phyloP scores from a whole-genome alignment of 2,329 filamentous ascomycete species.

The Pseudogymnoascus sp. region DNA sequence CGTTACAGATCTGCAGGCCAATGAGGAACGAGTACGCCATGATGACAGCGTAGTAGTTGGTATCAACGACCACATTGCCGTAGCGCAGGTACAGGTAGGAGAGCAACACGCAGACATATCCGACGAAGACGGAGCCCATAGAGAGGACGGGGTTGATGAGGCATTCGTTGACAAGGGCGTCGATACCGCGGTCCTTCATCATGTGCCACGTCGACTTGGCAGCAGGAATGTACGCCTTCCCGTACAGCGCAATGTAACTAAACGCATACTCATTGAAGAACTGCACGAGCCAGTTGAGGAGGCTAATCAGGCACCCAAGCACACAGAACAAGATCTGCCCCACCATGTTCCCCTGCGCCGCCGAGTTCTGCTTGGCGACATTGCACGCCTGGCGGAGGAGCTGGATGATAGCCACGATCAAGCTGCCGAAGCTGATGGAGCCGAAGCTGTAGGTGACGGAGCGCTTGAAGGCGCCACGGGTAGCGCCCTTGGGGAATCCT shows the following conservation, averaged over 20 bases:
- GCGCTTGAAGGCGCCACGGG: constrained; percentile 73
- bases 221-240: constrained; percentile 76
- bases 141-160: constrained; percentile 48
- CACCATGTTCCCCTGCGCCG: constrained; percentile 61
- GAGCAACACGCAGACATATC: constrained; percentile 71
- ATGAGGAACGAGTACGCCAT: constrained; percentile 84
- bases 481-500: constrained; percentile 68
- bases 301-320: constrained; percentile 65
- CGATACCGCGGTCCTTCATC: constrained; percentile 87
- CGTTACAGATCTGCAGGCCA: constrained; percentile 79
- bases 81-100: constrained; percentile 82
- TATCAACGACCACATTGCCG: constrained; percentile 35
- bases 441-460: constrained; percentile 88
- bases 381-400: constrained; percentile 75
- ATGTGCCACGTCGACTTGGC: constrained; percentile 57
- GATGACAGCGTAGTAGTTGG: constrained; percentile 63
- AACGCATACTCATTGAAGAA: constrained; percentile 92
- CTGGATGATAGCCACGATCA: constrained; percentile 83
- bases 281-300: constrained; percentile 79
- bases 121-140: constrained; percentile 77
- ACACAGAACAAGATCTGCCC: constrained; percentile 64
- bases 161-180: constrained; percentile 68
- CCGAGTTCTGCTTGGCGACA: constrained; percentile 61
- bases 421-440: constrained; percentile 77
- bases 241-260: constrained; percentile 87